phyloP scores from a whole-genome alignment of 2,329 filamentous ascomycete species.

The Cercospora berteroae region DNA sequence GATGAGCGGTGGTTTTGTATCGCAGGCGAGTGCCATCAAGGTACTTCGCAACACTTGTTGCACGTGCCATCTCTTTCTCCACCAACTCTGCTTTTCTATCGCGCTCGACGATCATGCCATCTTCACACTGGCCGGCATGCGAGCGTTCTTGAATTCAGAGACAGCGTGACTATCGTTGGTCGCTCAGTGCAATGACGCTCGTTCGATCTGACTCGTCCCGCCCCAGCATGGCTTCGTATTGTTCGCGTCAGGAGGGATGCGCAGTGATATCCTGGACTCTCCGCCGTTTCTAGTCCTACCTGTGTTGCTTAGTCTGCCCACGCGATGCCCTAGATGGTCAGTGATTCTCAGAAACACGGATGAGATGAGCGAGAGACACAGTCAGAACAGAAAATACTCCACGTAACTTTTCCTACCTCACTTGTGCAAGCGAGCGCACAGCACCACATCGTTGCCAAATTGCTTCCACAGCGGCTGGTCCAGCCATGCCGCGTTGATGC shows the following conservation, averaged over 20 bases:
- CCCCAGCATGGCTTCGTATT: not conserved
- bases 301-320: not conserved
- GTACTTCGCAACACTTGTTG: not conserved
- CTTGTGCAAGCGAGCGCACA: constrained; percentile 62
- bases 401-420: constrained; percentile 11
- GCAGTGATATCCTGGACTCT: not conserved
- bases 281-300: not conserved
- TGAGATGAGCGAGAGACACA: not conserved
- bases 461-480: constrained; percentile 69
- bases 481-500: constrained; percentile 62
- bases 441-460: constrained; percentile 77
- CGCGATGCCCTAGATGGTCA: not conserved
- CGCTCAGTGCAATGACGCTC: not conserved
- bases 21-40: not conserved
- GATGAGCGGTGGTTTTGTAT: not conserved
- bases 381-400: not conserved
- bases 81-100: not conserved
- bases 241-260: not conserved
- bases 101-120: not conserved
- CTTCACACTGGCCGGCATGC: not conserved
- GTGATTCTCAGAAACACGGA: not conserved
- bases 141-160: not conserved
- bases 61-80: not conserved
- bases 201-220: not conserved
- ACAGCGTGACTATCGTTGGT: not conserved